Evolutionary conservation across 2,329 filamentous ascomycete genomes (phyloP).

Genomic region (Trichoderma koningiopsis): DNA sequence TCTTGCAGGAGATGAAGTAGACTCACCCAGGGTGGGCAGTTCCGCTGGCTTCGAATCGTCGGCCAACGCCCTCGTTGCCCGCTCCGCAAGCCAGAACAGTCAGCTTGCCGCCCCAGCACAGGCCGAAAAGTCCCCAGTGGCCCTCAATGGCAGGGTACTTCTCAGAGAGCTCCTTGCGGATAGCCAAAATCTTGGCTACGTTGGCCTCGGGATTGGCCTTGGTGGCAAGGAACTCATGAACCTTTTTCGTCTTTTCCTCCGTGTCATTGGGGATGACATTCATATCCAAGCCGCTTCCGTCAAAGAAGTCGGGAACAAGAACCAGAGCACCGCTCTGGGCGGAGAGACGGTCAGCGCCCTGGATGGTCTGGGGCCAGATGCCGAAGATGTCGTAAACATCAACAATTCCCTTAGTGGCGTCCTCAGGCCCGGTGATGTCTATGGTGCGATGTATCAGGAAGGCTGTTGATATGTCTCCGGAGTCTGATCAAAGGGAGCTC

Average conservation of each 20-base stretch:
- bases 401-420: conserved; percentile 44
- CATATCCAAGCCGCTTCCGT: conserved; percentile 39
- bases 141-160: conserved; percentile 42
- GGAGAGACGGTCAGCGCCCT: conserved; percentile 51
- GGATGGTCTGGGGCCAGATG: conserved; percentile 47
- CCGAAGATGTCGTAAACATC: conserved; percentile 54
- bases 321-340: conserved; percentile 42
- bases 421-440: conserved; percentile 42
- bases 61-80: conserved; percentile 39
- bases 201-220: conserved; percentile 37
- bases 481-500: background rate
- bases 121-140: conserved; percentile 48
- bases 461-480: background rate
- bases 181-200: conserved; percentile 36
- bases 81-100: conserved; percentile 42
- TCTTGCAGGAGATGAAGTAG: background rate
- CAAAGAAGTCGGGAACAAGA: conserved; percentile 45
- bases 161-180: conserved; percentile 37
- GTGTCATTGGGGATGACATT: conserved; percentile 46
- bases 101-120: conserved; percentile 56
- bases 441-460: conserved; percentile 8
- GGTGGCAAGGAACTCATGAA: conserved; percentile 38
- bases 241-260: conserved; percentile 44
- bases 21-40: conserved; percentile 39
- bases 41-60: conserved; percentile 41